phyloP scores from a whole-genome alignment of 371 early-diverging fungal genomes.

The Funneliformis caledonium region DNA sequence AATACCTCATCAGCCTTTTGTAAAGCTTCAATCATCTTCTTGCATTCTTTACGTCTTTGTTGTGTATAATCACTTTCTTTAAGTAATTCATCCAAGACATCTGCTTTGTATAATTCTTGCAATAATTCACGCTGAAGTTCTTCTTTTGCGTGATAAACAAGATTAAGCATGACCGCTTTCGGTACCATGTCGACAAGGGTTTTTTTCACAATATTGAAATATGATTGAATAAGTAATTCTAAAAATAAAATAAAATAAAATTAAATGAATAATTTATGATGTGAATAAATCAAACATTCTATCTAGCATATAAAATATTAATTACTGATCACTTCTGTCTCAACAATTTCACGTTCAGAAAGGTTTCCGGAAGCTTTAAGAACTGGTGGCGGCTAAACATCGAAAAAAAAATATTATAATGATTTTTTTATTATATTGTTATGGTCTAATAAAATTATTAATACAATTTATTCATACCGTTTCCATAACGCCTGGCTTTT shows the following conservation, averaged over 20 bases:
- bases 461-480: constrained; percentile 57
- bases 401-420: constrained; percentile 1
- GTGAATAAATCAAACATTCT: neutral
- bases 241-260: constrained; percentile 14
- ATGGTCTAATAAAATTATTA: neutral
- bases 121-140: constrained; percentile 95
- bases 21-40: constrained; percentile 96
- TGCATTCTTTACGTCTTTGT: constrained; percentile 92
- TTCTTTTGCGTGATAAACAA: constrained; percentile 90
- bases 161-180: constrained; percentile 98
- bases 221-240: constrained; percentile 93
- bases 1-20: constrained; percentile 94
- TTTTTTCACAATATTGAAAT: constrained; percentile 97
- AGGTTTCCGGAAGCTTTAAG: constrained; percentile 94
- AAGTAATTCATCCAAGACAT: constrained; percentile 87
- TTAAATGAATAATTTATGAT: neutral
- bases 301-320: constrained; percentile 34
- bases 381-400: constrained; percentile 82
- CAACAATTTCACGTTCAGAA: constrained; percentile 95
- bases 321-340: constrained; percentile 97
- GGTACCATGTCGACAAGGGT: constrained; percentile 98
- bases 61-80: constrained; percentile 94
- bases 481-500: constrained; percentile 79
- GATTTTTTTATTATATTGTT: neutral
- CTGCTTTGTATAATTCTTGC: constrained; percentile 94